Evolutionary conservation across 768 basidiomycete genomes (phyloP), one percentile per base, ranked within the genome.

Genomic region (Lactarius sanguifluus): DNA sequence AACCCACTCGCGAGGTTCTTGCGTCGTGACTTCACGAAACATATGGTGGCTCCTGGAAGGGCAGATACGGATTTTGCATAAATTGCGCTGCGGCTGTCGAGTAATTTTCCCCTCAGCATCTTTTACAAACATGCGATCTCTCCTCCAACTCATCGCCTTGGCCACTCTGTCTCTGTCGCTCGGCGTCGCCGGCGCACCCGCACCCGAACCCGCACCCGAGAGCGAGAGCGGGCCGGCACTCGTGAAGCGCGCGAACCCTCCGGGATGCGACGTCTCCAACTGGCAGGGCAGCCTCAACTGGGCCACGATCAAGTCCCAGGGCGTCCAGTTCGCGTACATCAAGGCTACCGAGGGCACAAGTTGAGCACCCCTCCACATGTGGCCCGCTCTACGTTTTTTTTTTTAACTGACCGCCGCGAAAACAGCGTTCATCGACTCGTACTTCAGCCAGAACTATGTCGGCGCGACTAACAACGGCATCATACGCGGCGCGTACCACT

Each of bases 311-410:
- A 80, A 77, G 66, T 72, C 79, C 15, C 83, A 83, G 66, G 86
- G 84, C 4, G 73, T 86, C 38, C 64, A 76, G 15, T 89, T 86
- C 70, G 84, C 77, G 3, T 88, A 81, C 71, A 87, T 89, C 81
- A 89, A 88, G 72, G 87, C 86, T 10, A 89, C 87, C 3, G 86
- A 89, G 72, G 83, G 83, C 10, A 85, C 79, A n/a, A 72, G 85
- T 85, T 47, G n/a, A 57, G 32, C 28, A 38, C 36, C 36, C 36
- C 36, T 36, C 36, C 10, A 36, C 36, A 32, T 32, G 32, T 12
- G 10, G 12, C 36, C 36, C 36, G 12, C 36, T 12, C 32, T 32
- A 32, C 6, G 32, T 13, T 36, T 36, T 10, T 36, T 12, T 12
- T 36, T 57, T 20, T 36, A 3, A 57, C 40, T 23, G 55, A 79